These are phyloP conservation scores for Elsinoe fawcettii DNA, from an alignment of 2,329 filamentous ascomycete species.

Conservation along the genomic window DNA sequence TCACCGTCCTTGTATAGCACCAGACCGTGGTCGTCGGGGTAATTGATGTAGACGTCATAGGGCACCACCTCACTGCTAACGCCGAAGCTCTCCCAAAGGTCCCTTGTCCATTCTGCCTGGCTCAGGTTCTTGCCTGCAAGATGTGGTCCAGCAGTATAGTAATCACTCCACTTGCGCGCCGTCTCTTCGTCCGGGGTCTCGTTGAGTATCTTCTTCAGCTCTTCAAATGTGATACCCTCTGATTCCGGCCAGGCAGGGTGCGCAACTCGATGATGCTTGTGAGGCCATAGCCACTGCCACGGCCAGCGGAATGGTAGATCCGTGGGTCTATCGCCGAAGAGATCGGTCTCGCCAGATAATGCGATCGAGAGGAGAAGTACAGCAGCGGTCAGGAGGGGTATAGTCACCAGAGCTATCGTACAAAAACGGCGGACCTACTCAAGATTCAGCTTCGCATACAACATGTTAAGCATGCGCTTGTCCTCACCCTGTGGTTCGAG, in stretches of 20 bases:
- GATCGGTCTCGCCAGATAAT: conserved; percentile 28
- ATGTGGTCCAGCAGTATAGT: conserved; percentile 45
- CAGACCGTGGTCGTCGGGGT: conserved; percentile 41
- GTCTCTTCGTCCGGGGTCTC: conserved; percentile 48
- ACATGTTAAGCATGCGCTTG: background rate
- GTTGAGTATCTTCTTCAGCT: conserved; percentile 48
- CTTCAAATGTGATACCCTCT: conserved; percentile 45
- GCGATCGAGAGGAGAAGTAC: conserved; percentile 34
- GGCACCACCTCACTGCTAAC: conserved; percentile 38
- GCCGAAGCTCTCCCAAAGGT: conserved; percentile 44
- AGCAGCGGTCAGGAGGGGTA: conserved; percentile 33
- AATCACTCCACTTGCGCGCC: conserved; percentile 42
- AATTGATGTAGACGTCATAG: conserved; percentile 47
- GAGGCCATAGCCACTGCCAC: conserved; percentile 8
- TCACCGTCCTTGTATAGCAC: conserved; percentile 35
- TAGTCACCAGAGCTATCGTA: conserved; percentile 45
- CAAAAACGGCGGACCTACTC: conserved; percentile 55
- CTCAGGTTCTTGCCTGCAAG: conserved; percentile 45
- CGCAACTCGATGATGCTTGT: conserved; percentile 21
- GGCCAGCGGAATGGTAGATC: conserved; percentile 15
- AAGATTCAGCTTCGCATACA: background rate
- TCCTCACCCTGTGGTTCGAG: conserved; percentile 42
- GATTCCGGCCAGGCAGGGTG: conserved; percentile 33
- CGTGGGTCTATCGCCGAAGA: conserved; percentile 25
- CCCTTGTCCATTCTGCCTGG: conserved; percentile 45